Evolutionary conservation across 129 eudicot genomes (phyloP).

Genomic region (Arctium minus): DNA sequence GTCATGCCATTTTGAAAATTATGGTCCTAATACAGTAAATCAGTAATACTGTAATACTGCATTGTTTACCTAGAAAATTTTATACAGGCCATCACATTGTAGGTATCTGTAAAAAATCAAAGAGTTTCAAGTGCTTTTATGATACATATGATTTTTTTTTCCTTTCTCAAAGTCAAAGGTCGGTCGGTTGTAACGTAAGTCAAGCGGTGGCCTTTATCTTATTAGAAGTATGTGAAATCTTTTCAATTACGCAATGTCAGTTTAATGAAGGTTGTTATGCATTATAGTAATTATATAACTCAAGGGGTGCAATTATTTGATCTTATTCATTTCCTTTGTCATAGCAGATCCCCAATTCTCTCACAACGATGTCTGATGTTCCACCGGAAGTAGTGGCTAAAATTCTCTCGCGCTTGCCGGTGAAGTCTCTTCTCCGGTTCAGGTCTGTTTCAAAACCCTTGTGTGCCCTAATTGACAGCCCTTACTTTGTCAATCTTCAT

Average conservation of each 20-base stretch:
- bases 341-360: neutral
- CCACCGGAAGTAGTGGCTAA: neutral
- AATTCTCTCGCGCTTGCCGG: constrained; percentile 18
- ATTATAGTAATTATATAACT: constrained; percentile 1
- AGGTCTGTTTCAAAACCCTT: constrained; percentile 23
- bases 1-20: neutral
- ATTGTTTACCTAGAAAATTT: too few species aligned
- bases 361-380: constrained; percentile 21
- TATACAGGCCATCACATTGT: too few species aligned
- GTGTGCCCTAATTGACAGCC: constrained; percentile 18
- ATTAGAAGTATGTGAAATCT: neutral
- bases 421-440: constrained; percentile 12
- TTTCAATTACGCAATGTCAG: neutral
- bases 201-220: neutral
- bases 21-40: neutral
- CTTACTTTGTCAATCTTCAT: constrained; percentile 18
- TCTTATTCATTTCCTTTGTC: constrained; percentile 8
- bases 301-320: neutral
- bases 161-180: neutral
- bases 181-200: neutral
- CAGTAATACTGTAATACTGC: neutral
- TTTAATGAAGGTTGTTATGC: neutral
- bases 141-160: neutral
- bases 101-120: too few species aligned
- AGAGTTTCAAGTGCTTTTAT: neutral